A percentile compares a stretch with the other conserved stretches of the same genome.
Evolutionary conservation across 2,329 filamentous ascomycete genomes (phyloP).

Genomic region (Penicillium capsulatum): DNA sequence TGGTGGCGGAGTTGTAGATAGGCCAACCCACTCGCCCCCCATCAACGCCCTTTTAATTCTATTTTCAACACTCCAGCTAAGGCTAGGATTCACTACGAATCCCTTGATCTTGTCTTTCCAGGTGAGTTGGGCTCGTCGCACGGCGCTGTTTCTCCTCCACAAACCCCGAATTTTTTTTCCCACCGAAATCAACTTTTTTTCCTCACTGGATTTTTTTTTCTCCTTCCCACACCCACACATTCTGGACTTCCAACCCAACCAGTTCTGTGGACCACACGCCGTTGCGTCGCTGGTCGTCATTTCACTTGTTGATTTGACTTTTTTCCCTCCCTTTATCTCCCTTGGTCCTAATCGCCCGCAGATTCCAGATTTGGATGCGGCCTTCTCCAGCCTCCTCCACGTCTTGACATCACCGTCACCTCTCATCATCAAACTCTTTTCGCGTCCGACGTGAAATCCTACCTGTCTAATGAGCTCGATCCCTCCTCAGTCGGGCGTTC

Average conservation of each 20-base stretch:
- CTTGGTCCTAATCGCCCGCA: slow-evolving; percentile 11
- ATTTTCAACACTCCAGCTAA: too few species aligned
- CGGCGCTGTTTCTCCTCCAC: slow-evolving; percentile 10
- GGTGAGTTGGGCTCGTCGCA: slow-evolving; percentile 7
- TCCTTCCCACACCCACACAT: slow-evolving; percentile 17
- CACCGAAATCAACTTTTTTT: slow-evolving; percentile 22
- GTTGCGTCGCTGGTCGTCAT: slow-evolving; percentile 23
- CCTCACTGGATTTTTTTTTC: slow-evolving; percentile 18
- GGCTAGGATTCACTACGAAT: too few species aligned
- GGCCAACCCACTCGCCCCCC: slow-evolving; percentile 5
- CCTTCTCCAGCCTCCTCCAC: slow-evolving; percentile 19
- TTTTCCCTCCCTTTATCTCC: slow-evolving; percentile 13
- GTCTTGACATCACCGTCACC: slow-evolving; percentile 24
- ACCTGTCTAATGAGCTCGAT: slow-evolving; percentile 60
- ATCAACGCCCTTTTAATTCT: too few species aligned
- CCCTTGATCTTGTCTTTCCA: background rate
- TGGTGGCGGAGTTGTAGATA: slow-evolving; percentile 19
- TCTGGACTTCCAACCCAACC: slow-evolving; percentile 9
- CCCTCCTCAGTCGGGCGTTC: slow-evolving; percentile 46
- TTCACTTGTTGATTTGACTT: slow-evolving; percentile 16
- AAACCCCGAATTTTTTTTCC: slow-evolving; percentile 19
- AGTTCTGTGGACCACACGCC: slow-evolving; percentile 19
- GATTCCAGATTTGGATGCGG: slow-evolving; percentile 26
- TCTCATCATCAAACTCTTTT: slow-evolving; percentile 13
- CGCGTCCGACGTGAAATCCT: slow-evolving; percentile 28